Evolutionary conservation across 2,329 filamentous ascomycete genomes (phyloP), one percentile per base, ranked within the genome.

Genomic region (Fusarium cyanostomum): DNA sequence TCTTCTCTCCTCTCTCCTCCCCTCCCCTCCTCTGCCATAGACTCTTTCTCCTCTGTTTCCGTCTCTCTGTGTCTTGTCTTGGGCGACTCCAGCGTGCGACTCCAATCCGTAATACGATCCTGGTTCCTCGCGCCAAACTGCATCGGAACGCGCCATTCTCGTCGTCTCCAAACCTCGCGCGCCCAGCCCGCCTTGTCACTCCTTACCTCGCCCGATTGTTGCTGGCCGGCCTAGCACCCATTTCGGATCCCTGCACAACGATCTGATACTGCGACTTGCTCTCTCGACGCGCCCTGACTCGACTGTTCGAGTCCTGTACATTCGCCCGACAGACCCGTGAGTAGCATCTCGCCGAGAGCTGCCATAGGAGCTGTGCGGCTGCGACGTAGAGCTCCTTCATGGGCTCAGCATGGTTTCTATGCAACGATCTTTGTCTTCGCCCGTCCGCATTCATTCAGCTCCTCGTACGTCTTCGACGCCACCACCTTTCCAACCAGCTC

Each of bases 371-470:
- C 78, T 77, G 72, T 69, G 69, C 74, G 72, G 72, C 63, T 67
- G 71, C 70, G 60, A 62, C 65, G 56, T 55, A 56, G 66, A 63
- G 66, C 45, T 52, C 67, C 64, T 71, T 74, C 72, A 82, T 82
- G 80, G 78, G 75, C 75, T 76, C 81, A 83, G 74, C 77, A 86
- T 86, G 82, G 83, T 84, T 74, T 83, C 84, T 77, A 86, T 86
- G 84, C 83, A 87, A 78, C 83, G 83, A 71, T 86, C 85, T 64
- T 79, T 84, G 63, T 88, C 87, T 67, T 88, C 86, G 75, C 84
- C 86, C 70, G 85, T 86, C 77, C 82, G 82, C 78, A 80, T 82
- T 67, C 80, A 82, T 71, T 79, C 83, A 67, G 83, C 84, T 76
- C 79, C 82, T 72, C 82, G 86, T 89, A 87, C 75, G 87, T 89